Evolutionary conservation across 1,284 basidiomycete species (phyloP), one percentile per base, ranked within the genome.

Genomic region (Dichomitus squalens): DNA sequence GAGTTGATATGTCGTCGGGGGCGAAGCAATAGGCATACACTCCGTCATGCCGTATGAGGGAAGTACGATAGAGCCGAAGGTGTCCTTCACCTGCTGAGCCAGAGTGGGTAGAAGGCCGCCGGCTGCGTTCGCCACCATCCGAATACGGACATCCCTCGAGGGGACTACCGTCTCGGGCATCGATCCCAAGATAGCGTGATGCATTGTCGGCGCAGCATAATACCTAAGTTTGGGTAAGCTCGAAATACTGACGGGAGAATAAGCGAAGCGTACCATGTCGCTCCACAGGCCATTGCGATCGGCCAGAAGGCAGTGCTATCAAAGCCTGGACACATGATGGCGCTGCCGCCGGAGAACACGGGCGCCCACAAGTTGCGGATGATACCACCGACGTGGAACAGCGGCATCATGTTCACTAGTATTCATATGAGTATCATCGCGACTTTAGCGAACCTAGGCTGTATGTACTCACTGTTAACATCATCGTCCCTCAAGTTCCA

Each of bases 311-410:
- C 75, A 44, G 76, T 73, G 1, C 85, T 82, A 51, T 83, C 81
- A 70, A 88, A 88, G 6, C 78, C 79, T 21, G 73, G 68, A 46
- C 85, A 85, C 68, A 88, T 81, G 59, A 87, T 82, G 3, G 84
- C 77, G 59, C 79, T 79, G 7, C 84, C 84, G 4, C 83, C 81
- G 18, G 83, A 81, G 38, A 84, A 74, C 6, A 87, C 70, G 1
- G 86, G 83, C 7, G 85, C 81, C 18, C 87, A 76, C 23, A 88
- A 75, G 61, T 85, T 87, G 53, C 84, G 82, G 27, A 87, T 77
- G 41, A 87, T 80, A 34, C 85, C 85, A 52, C 85, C 85, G 20
- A 87, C 84, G 64, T 87, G 86, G 73, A 86, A 88, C 33, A 87
- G 76, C 27, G 86, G 86, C 86, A 88, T 88, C 76, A 88, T 87